Base-by-base conservation (phyloP, 257 asterid genomes). In the Solanum gandarillasii region DNA sequence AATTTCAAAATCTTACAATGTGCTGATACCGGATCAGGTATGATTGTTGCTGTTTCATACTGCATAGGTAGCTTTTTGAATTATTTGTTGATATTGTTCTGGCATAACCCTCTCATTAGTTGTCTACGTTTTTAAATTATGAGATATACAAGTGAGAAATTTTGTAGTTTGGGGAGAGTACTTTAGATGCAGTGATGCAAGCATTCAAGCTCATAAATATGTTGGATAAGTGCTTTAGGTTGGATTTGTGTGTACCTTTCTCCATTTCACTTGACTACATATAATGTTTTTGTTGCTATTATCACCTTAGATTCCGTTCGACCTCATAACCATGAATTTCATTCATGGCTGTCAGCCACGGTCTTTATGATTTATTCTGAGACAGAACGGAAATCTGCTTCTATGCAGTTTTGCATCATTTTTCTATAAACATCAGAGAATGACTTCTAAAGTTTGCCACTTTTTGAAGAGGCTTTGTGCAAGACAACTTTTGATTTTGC, bases 1-100 rank as follows among this genome's bases (percentile, higher is more conserved):
- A 46, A 91, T 96, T 72, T 91, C 98, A 9, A 92, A 92, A 89
- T 91, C 95, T 27, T 96, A 90, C 41, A 91, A 90, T 84, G 98
- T 95, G 34, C 90, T 96, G 83, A 96, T 96, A 86, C 94, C 92
- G 1, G 98, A 93, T 88, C 99, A 96, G 98, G 98, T 94, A 88
- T 46, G 88, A 6, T 13, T 73, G 16, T 65, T 65, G 79, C 62
- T 27, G 16, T 41, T 79, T 79, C 39, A 1, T 79, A 27, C 67
- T 25, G 27, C 20, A 0, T 14, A 14, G 25, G 65, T 14, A 43
- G 65, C 39, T 79, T 43, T 43, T 27, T 2, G 62, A 43, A 43
- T 43, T 79, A 20, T 7, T 36, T 0, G 20, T 38, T 75, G 32
- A 75, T 75, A 23, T 36, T 75, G n/a, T 14, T 76, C 52, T 0